Percentiles rank a stretch among this genome's conserved stretches.
Conservation (phyloP, 2,329 filamentous ascomycete species). For the Niveomyces coronatus region DNA sequence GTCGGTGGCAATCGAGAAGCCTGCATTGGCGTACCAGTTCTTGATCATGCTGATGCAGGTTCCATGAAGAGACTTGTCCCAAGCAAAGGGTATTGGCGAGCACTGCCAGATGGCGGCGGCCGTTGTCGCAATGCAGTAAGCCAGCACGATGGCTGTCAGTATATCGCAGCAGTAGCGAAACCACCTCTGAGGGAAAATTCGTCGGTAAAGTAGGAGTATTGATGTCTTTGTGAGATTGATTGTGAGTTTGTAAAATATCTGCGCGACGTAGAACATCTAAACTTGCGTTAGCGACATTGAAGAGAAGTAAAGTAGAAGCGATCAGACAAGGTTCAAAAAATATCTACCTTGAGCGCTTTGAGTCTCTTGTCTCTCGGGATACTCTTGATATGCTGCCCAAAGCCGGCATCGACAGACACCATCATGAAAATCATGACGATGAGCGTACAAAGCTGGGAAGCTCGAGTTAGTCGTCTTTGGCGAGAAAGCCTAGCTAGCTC, state of each 20-base stretch:
- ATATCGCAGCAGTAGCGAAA: conserved; percentile 34
- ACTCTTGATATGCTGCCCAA: conserved; percentile 29
- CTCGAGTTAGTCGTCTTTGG: neutral
- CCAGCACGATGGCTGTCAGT: conserved; percentile 30
- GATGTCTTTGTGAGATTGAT: conserved; percentile 44
- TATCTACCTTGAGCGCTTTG: conserved; percentile 27
- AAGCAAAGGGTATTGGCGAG: conserved; percentile 34
- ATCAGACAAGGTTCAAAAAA: neutral
- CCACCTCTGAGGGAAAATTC: conserved; percentile 38
- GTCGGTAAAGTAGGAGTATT: conserved; percentile 42
- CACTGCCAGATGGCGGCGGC: conserved; percentile 40
- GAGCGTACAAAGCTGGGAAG: conserved; percentile 23
- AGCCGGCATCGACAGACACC: conserved; percentile 30
- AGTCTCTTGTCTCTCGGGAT: conserved; percentile 23
- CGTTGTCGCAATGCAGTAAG: conserved; percentile 36
- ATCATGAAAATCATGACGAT: conserved; percentile 29
- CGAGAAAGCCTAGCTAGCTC: no score
- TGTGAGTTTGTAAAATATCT: conserved; percentile 44
- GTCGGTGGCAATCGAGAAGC: conserved; percentile 36
- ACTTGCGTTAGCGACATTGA: neutral
- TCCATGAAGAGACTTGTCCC: conserved; percentile 31
- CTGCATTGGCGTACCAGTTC: conserved; percentile 40
- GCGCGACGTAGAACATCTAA: conserved; percentile 39
- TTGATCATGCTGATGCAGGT: conserved; percentile 34
- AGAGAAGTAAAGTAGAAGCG: neutral